Conservation (phyloP, 192 early-diverging fungal genomes). For the Haplosporangium gracile region DNA sequence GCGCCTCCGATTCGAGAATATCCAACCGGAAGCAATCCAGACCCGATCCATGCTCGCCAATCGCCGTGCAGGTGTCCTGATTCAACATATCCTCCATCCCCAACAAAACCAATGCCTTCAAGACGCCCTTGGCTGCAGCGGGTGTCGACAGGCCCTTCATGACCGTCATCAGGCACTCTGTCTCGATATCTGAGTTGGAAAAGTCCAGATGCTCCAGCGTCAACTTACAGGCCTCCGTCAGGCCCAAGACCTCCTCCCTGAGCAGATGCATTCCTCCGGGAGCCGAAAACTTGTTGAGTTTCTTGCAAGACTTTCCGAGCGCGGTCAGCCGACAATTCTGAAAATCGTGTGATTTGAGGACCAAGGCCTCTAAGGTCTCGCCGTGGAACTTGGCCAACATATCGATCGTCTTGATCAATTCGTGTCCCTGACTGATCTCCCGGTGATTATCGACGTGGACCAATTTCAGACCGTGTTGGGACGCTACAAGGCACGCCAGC, state of each 20-base stretch:
- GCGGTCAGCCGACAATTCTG: constrained; percentile 43
- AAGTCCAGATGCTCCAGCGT: constrained; percentile 54
- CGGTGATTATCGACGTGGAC: constrained; percentile 50
- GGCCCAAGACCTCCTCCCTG: constrained; percentile 25
- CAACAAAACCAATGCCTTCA: constrained; percentile 43
- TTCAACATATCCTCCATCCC: constrained; percentile 55
- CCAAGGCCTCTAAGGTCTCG: constrained; percentile 28
- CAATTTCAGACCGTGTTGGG: constrained; percentile 22
- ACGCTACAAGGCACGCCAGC: constrained; percentile 23
- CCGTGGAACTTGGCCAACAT: constrained; percentile 20
- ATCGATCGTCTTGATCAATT: constrained; percentile 32
- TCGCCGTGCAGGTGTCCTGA: constrained; percentile 40
- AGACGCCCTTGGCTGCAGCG: constrained; percentile 34
- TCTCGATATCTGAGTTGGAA: constrained; percentile 56
- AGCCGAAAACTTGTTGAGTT: constrained; percentile 36
- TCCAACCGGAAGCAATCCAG: constrained; percentile 54
- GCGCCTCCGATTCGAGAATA: constrained; percentile 50
- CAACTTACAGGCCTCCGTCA: constrained; percentile 44
- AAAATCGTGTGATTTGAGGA: constrained; percentile 51
- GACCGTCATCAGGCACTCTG: constrained; percentile 28
- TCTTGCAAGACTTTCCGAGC: constrained; percentile 38
- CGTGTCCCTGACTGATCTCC: constrained; percentile 50
- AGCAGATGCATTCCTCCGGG: constrained; percentile 44
- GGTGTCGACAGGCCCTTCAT: constrained; percentile 39
- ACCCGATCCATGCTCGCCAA: constrained; percentile 46